Evolutionary conservation across 2,329 filamentous ascomycete species (phyloP).

Genomic region (Plenodomus biglobosus): DNA sequence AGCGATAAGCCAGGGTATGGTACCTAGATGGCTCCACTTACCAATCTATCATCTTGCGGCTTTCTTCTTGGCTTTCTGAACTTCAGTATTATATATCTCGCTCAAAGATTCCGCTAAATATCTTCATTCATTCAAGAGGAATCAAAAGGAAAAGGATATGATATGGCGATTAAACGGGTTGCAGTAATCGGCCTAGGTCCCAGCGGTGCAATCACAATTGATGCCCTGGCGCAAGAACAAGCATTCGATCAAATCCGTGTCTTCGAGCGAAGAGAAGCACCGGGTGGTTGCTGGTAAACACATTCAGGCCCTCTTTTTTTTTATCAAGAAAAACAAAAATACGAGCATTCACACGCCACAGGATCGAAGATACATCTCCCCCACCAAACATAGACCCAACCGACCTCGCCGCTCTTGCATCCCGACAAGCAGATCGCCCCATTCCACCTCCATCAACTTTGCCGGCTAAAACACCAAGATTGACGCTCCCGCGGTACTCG

Average conservation of each 20-base stretch:
- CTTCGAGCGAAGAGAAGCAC: slow-evolving; percentile 61
- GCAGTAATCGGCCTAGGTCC: slow-evolving; percentile 65
- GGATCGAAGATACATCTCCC: slow-evolving; percentile 26
- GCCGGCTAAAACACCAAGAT: slow-evolving; percentile 19
- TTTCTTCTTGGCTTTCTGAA: not conserved
- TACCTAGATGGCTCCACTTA: not conserved
- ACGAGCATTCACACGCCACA: slow-evolving; percentile 1
- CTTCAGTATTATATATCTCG: too few species aligned
- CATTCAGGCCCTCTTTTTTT: not conserved
- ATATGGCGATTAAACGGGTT: slow-evolving; percentile 44
- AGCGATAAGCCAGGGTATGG: not conserved
- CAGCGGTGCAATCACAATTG: slow-evolving; percentile 61
- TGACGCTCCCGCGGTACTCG: slow-evolving; percentile 21
- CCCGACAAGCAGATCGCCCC: slow-evolving; percentile 22
- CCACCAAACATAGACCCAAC: slow-evolving; percentile 25
- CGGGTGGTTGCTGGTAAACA: slow-evolving; percentile 64
- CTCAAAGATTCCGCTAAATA: too few species aligned
- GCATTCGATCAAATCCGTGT: slow-evolving; percentile 61
- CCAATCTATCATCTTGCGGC: not conserved
- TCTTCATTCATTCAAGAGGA: not conserved
- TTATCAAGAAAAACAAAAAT: too few species aligned
- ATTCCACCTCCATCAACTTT: slow-evolving; percentile 19
- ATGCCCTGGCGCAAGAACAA: slow-evolving; percentile 62
- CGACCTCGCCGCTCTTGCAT: slow-evolving; percentile 20
- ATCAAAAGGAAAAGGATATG: not conserved